Conservation (phyloP, 2,329 filamentous ascomycete species). For the Fusarium sororula region DNA sequence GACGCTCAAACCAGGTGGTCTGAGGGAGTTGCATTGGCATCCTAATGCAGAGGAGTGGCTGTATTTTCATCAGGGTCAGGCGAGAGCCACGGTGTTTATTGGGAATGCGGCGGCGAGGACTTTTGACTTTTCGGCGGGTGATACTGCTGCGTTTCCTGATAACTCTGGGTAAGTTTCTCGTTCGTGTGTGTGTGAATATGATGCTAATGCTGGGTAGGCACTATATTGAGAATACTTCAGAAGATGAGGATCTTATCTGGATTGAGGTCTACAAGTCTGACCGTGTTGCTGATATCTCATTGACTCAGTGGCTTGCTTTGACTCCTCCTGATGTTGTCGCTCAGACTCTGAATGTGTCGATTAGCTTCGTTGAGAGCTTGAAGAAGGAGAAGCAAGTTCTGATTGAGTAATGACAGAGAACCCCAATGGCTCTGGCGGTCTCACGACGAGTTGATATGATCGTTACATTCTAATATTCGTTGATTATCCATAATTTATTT, state of each 20-base stretch:
- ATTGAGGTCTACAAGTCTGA: conserved; percentile 77
- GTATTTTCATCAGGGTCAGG: conserved; percentile 72
- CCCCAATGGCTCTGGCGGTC: too few relatives aligned
- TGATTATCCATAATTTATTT: not conserved
- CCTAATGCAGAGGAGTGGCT: conserved; percentile 77
- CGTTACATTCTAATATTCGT: not conserved
- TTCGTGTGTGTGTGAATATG: not conserved
- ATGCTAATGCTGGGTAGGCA: conserved; percentile 52
- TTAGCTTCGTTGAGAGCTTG: conserved; percentile 63
- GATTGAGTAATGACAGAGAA: conserved; percentile 27
- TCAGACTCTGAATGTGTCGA: conserved; percentile 65
- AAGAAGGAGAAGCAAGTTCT: conserved; percentile 73
- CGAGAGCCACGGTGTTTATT: conserved; percentile 71
- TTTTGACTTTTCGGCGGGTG: conserved; percentile 73
- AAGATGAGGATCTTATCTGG: conserved; percentile 71
- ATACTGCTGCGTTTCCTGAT: conserved; percentile 74
- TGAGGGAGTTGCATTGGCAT: conserved; percentile 76
- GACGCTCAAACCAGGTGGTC: conserved; percentile 67
- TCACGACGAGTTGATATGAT: too few relatives aligned
- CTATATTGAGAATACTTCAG: conserved; percentile 74
- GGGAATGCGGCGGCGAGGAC: conserved; percentile 69
- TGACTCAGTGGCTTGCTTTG: conserved; percentile 75
- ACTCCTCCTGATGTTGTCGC: conserved; percentile 71
- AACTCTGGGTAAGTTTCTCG: conserved; percentile 59
- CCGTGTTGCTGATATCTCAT: conserved; percentile 70